These are phyloP conservation scores for Tylopilus sp. DNA, from an alignment of 1,284 basidiomycete species.

Conservation along the genomic window DNA sequence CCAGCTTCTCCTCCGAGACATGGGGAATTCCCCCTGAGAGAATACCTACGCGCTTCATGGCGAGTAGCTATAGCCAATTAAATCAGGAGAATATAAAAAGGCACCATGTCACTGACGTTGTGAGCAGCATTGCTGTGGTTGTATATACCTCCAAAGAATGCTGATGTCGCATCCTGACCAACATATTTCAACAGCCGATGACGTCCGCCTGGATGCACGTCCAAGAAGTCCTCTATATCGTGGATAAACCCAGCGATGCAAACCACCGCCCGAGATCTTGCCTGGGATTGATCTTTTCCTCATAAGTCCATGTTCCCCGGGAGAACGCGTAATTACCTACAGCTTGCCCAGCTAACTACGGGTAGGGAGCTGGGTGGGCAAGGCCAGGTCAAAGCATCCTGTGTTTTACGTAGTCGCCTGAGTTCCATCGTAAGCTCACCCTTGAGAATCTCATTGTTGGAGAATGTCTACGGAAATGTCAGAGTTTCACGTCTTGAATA, in stretches of 20 bases:
- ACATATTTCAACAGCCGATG: slow-evolving; percentile 66
- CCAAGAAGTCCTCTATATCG: slow-evolving; percentile 3
- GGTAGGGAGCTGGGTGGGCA: slow-evolving; percentile 32
- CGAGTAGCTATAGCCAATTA: slow-evolving; percentile 1
- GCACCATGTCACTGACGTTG: slow-evolving; percentile 48
- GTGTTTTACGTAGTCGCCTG: slow-evolving; percentile 69
- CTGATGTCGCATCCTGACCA: slow-evolving; percentile 81
- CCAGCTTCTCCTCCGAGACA: slow-evolving; percentile 6
- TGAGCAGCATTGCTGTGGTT: slow-evolving; percentile 88
- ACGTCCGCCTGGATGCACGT: slow-evolving; percentile 65
- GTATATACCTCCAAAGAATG: slow-evolving; percentile 90
- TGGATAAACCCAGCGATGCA: slow-evolving; percentile 8
- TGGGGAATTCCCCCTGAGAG: slow-evolving; percentile 2
- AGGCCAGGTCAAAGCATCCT: slow-evolving; percentile 74
- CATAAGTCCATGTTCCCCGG: neutral
- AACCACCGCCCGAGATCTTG: neutral
- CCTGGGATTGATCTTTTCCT: slow-evolving; percentile 5
- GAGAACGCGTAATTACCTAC: neutral
- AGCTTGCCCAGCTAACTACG: slow-evolving; percentile 2
- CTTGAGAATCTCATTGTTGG: slow-evolving; percentile 86
- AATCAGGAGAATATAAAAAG: neutral
- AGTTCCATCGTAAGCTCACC: slow-evolving; percentile 89
- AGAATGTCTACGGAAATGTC: slow-evolving; percentile 53
- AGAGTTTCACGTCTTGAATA: neutral
- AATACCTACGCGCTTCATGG: slow-evolving; percentile 9